Percentiles rank a stretch among this genome's conserved stretches.
phyloP scores from a whole-genome alignment of 306 rosid species.

The Dalbergia oliveri region DNA sequence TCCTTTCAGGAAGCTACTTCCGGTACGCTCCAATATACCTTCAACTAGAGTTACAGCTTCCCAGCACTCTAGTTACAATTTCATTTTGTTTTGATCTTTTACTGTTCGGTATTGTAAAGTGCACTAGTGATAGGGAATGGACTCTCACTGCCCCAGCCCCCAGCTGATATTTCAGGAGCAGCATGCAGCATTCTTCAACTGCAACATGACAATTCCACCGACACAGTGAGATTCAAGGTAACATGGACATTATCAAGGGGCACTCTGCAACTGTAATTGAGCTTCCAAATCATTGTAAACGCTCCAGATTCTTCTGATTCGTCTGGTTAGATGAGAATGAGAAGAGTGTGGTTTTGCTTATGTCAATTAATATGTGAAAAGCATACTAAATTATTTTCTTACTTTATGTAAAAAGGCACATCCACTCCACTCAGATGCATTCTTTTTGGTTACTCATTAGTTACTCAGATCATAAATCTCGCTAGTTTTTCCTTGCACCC shows the following conservation, averaged over 20 bases:
- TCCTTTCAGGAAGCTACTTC: conserved; percentile 41
- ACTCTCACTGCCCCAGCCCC: no score
- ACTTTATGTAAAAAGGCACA: neutral
- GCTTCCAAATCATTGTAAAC: conserved; percentile 37
- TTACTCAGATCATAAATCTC: neutral
- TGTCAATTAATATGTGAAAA: neutral
- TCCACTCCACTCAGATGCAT: neutral
- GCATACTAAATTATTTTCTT: neutral
- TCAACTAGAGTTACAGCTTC: neutral
- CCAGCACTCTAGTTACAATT: no score
- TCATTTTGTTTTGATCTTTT: no score
- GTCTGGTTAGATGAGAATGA: conserved; percentile 7
- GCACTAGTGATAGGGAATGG: no score
- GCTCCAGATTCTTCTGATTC: neutral
- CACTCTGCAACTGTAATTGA: conserved; percentile 37
- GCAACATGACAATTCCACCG: conserved; percentile 48
- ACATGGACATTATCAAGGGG: conserved; percentile 34
- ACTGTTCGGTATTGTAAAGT: no score
- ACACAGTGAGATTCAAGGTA: conserved; percentile 35
- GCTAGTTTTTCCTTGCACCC: neutral
- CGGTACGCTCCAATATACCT: conserved; percentile 39
- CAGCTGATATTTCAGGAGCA: no score
- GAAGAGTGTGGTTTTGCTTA: neutral
- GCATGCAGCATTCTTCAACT: conserved; percentile 42
- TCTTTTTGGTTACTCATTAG: neutral